Evolutionary conservation across 2,329 filamentous ascomycete species (phyloP).

Genomic region (Diatrype stigma): DNA sequence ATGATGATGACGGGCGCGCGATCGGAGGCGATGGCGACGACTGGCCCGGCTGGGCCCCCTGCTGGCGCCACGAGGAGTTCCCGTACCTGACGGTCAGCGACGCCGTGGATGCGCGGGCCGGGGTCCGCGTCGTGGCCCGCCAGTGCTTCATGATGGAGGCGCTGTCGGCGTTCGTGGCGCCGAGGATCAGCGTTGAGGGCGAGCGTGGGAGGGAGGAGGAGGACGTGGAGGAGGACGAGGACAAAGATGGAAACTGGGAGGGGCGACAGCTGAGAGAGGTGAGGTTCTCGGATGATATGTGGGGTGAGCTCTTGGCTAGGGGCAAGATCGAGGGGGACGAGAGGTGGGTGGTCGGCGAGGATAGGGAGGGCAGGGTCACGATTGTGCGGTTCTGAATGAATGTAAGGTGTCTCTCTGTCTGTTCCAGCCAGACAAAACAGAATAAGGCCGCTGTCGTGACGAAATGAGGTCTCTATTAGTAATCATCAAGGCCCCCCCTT

Average conservation of each 20-base stretch:
- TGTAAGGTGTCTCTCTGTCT: no score
- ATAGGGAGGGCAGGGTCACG: constrained; percentile 44
- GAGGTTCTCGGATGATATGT: constrained; percentile 39
- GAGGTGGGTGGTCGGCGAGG: constrained; percentile 59
- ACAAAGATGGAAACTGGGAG: no score
- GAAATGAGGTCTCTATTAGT: no score
- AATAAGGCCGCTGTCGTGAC: no score
- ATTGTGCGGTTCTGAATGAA: constrained; percentile 48
- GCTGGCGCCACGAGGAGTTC: constrained; percentile 52
- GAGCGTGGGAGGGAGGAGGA: constrained; percentile 20
- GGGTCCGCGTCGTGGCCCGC: constrained; percentile 40
- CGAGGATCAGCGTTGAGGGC: constrained; percentile 32
- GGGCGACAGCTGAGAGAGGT: constrained; percentile 29
- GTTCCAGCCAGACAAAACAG: no score
- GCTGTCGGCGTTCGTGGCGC: constrained; percentile 40
- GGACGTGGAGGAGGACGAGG: constrained; percentile 27
- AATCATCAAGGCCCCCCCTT: no score
- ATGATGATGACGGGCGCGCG: neutral
- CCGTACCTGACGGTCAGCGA: constrained; percentile 46
- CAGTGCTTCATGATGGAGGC: constrained; percentile 45
- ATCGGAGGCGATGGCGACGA: neutral
- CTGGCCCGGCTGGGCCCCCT: constrained; percentile 36
- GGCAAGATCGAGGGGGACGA: constrained; percentile 57
- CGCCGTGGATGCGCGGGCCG: constrained; percentile 39
- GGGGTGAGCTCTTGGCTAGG: constrained; percentile 44